Conservation (phyloP, 257 asterid genomes). For the Solanum appendiculatum region DNA sequence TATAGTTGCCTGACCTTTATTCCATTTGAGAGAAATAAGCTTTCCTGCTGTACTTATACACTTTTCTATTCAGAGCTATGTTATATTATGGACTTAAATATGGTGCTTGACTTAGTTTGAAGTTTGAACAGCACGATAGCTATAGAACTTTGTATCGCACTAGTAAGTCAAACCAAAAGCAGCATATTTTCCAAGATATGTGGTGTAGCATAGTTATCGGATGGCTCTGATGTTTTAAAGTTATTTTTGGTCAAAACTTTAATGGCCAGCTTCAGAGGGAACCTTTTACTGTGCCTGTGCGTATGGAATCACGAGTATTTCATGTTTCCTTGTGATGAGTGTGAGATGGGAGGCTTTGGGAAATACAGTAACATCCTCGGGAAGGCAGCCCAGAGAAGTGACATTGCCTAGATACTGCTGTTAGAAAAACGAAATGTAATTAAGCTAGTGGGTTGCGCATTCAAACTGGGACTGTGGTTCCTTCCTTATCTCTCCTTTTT, state of each 20-base stretch:
- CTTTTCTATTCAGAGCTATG: not conserved
- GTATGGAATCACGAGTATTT: not conserved
- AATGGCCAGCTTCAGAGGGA: not conserved
- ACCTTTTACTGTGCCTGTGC: not conserved
- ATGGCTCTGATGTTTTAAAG: not conserved
- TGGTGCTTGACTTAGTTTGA: not conserved
- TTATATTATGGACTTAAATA: not conserved
- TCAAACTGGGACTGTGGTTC: not conserved
- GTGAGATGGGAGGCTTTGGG: not conserved
- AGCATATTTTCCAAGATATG: not conserved
- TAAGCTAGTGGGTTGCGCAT: not conserved
- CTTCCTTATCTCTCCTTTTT: not conserved
- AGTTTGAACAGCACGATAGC: not conserved
- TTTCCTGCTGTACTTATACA: not conserved
- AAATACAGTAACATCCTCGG: not conserved
- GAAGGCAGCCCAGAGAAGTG: not conserved
- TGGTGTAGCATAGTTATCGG: not conserved
- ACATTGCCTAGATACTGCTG: not conserved
- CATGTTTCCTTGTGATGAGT: not conserved
- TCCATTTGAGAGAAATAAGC: not conserved
- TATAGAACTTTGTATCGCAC: not conserved
- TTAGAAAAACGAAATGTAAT: not conserved
- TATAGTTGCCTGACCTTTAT: constrained; percentile 13
- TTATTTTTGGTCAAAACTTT: not conserved
- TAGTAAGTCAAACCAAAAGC: not conserved